These are phyloP conservation scores for Pelargonium nanum DNA, from an alignment of 345 rosid species.

Conservation along the genomic window DNA sequence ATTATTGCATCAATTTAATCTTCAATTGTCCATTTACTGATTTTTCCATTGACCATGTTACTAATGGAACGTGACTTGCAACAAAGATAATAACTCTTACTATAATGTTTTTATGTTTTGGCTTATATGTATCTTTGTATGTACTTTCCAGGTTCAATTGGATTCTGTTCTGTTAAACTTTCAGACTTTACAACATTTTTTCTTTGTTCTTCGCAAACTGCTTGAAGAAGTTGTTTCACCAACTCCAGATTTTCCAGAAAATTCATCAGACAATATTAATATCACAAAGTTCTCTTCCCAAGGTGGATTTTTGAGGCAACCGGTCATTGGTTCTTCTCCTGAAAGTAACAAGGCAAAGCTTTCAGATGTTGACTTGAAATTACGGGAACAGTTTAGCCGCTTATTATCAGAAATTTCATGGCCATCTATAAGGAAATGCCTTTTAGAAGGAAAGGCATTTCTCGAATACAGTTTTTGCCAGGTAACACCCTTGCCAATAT, in stretches of 20 bases:
- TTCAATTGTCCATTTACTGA: not conserved
- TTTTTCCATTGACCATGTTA: not conserved
- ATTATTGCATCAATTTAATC: not conserved
- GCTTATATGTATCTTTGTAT: conserved; percentile 10
- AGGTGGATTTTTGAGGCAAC: conserved; percentile 82
- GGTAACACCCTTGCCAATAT: conserved; percentile 32
- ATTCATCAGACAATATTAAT: conserved; percentile 21
- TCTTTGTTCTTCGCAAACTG: conserved; percentile 68
- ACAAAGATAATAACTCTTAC: not conserved
- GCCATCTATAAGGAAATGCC: conserved; percentile 56
- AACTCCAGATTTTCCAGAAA: conserved; percentile 24
- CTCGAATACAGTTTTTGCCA: conserved; percentile 66
- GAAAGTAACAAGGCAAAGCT: conserved; percentile 19
- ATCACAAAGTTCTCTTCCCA: conserved; percentile 36
- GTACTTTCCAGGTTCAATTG: conserved; percentile 47
- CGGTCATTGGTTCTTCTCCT: conserved; percentile 33
- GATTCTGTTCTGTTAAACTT: conserved; percentile 54
- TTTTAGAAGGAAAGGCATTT: conserved; percentile 73
- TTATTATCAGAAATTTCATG: conserved; percentile 52
- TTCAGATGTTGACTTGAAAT: conserved; percentile 24
- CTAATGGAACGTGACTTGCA: not conserved
- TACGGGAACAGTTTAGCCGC: conserved; percentile 37
- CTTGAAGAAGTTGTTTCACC: conserved; percentile 47
- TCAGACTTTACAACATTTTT: conserved; percentile 70
- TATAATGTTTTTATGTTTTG: not conserved